phyloP scores from a whole-genome alignment of 2,329 filamentous ascomycete genomes.

The Ambrosiella xylebori region DNA sequence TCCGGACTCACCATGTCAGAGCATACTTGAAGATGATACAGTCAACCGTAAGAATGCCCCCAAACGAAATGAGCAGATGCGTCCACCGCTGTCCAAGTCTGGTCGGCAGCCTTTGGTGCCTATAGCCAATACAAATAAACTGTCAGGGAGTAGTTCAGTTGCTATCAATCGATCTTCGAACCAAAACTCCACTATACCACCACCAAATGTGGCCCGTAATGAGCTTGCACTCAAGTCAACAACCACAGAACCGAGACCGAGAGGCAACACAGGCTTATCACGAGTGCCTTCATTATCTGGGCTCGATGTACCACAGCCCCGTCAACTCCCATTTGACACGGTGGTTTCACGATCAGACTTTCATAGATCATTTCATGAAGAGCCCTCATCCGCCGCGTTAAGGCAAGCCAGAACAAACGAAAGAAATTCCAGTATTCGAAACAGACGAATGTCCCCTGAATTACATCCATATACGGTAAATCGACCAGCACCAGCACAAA shows the following conservation, averaged over 20 bases:
- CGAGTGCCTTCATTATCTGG: background rate
- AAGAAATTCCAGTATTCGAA: background rate
- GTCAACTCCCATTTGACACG: constrained; percentile 9
- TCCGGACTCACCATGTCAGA: constrained; percentile 9
- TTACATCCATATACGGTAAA: background rate
- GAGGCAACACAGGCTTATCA: background rate
- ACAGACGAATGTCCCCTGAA: background rate
- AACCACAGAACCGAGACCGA: background rate
- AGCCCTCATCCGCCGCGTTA: background rate
- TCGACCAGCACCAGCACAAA: background rate
- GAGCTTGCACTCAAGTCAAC: too few relatives aligned
- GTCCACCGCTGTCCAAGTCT: background rate
- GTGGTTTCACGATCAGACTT: background rate
- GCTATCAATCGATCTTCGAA: too few relatives aligned
- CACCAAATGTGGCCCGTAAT: too few relatives aligned
- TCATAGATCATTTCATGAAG: constrained; percentile 3
- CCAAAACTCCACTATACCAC: too few relatives aligned
- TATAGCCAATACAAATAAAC: too few relatives aligned
- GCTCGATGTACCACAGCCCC: constrained; percentile 9
- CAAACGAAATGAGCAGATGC: background rate
- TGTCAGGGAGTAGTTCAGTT: too few relatives aligned
- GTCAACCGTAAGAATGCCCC: background rate
- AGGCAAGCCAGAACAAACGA: background rate
- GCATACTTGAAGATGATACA: background rate
- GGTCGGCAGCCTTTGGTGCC: background rate